Evolutionary conservation across 495 filamentous ascomycete genomes (phyloP), one percentile per base, ranked within the genome.

Genomic region (Penicillium canescens): DNA sequence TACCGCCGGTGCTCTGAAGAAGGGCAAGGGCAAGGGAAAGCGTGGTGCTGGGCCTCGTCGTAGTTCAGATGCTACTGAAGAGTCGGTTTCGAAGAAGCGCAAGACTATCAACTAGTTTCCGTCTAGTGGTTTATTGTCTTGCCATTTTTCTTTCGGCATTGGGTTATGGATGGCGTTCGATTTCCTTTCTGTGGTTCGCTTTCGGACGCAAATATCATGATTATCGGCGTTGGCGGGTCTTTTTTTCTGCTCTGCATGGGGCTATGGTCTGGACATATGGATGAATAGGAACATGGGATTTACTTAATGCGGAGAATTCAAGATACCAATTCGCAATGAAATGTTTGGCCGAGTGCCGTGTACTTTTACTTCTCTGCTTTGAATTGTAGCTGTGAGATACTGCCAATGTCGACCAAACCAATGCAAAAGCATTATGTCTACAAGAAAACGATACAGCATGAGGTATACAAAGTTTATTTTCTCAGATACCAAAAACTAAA

Each of bases 11-110:
- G 53, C 21, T 5, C 53, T 53, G 16, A 72, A 70, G 60, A 77
- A 74, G 57, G 59, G 47, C 7, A 77, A 76, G 36, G 73, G 73
- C 8, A 78, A 77, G 52, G 71, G 72, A 7, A 78, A 76, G 54
- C 58, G 68, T 23, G 62, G 54, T 54, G 69, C 70, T 40, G 57
- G 47, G 12, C 18, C 45, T 6, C 33, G 73, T 13, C 42, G 73
- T 23, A 72, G 66, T 31, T 77, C 73, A 7, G 74, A 78, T 66
- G 74, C 69, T 23, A 75, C 72, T 5, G 75, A 78, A 50, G 75
- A 75, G 50, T 70, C 67, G 7, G 61, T 61, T 16, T 40, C 65
- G 20, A 77, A 77, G 69, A 78, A 73, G 61, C 65, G 74, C 45
- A 78, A 75, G 62, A 67, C 66, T 42, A 36, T 55, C n/a, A 31